Base-by-base conservation (phyloP, 2,329 filamentous ascomycete species). In the Trichoderma oligosporum region DNA sequence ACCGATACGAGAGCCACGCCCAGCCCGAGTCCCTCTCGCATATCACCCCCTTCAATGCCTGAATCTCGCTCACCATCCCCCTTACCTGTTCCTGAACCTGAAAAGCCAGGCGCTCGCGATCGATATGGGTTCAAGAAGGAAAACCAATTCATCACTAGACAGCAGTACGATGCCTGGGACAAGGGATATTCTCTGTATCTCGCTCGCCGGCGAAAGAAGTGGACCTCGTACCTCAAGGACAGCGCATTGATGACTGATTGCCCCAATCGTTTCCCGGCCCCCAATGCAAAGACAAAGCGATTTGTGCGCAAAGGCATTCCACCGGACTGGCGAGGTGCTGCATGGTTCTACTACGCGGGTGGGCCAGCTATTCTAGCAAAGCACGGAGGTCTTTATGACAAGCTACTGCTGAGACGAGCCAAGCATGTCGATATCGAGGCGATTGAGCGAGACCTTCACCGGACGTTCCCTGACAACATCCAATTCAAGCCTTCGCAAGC, bases 291-390 rank as follows among this genome's bases (percentile, higher is more conserved):
- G 72, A 84, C 94, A 41, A 96, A 95, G 73, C 83, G 91, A 16
- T 97, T 94, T 68, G 83, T 96, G 47, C 85, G 92, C 51, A 97
- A 97, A 72, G 93, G 93, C 14, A 93, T 97, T 48, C 93, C 93
- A 3, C 90, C 92, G 0, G 91, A 96, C 63, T 96, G 91, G 85
- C 84, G 93, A 66, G 93, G 93, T n/a, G 88, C 89, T 5, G 93
- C 93, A 44, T 97, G 93, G 93, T 97, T 96, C 71, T 97, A 89
- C 75, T 97, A 97, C 69, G 91, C 91, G 9, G 91, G 91, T 18
- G 93, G 93, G 1, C 91, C 91, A 22, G 84, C 86, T 44, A 87
- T 91, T 62, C 71, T 96, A 59, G 82, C 84, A 51, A 87, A 89
- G 66, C 83, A 95, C 64, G 81, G 84, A 4, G 89, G 89, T 1